phyloP scores from a whole-genome alignment of 2,329 filamentous ascomycete genomes.

The Xylogone sp. region DNA sequence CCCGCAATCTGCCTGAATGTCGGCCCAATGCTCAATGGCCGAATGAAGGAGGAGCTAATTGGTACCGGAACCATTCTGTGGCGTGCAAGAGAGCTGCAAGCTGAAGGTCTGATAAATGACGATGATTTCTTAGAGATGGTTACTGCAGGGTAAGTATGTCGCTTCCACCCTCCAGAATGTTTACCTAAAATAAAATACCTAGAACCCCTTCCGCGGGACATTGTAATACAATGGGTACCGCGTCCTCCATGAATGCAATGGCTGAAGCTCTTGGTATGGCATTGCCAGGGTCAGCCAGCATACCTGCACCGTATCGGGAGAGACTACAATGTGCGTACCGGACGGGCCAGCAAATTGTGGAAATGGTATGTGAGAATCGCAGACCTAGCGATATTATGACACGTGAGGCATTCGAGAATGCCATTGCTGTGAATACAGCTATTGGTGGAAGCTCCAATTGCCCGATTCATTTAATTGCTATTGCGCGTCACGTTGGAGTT shows the following conservation, averaged over 20 bases:
- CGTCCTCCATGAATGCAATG: slow-evolving; percentile 49
- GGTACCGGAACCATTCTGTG: slow-evolving; percentile 45
- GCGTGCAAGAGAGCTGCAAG: slow-evolving; percentile 44
- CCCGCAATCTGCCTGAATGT: slow-evolving; percentile 49
- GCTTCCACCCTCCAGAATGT: neutral
- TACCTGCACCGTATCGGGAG: slow-evolving; percentile 47
- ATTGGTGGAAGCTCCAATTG: slow-evolving; percentile 55
- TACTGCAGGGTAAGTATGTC: slow-evolving; percentile 30
- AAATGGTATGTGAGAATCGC: slow-evolving; percentile 43
- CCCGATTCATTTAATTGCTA: slow-evolving; percentile 51
- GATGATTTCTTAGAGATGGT: slow-evolving; percentile 43
- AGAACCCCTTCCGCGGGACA: slow-evolving; percentile 43
- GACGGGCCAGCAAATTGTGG: slow-evolving; percentile 45
- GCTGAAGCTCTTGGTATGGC: slow-evolving; percentile 50
- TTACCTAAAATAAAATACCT: neutral
- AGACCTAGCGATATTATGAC: slow-evolving; percentile 54
- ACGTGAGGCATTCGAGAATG: slow-evolving; percentile 51
- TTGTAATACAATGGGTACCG: slow-evolving; percentile 52
- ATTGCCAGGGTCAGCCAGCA: slow-evolving; percentile 45
- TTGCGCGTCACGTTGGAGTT: slow-evolving; percentile 51
- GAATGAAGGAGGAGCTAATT: slow-evolving; percentile 34
- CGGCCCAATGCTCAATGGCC: slow-evolving; percentile 49
- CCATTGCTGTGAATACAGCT: slow-evolving; percentile 49
- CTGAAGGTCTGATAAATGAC: slow-evolving; percentile 41
- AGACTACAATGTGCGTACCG: slow-evolving; percentile 43